A percentile compares a stretch with the other conserved stretches of the same genome.
These are phyloP conservation scores for Thamnidium elegans DNA, from an alignment of 192 early-diverging fungal species.

Conservation along the genomic window DNA sequence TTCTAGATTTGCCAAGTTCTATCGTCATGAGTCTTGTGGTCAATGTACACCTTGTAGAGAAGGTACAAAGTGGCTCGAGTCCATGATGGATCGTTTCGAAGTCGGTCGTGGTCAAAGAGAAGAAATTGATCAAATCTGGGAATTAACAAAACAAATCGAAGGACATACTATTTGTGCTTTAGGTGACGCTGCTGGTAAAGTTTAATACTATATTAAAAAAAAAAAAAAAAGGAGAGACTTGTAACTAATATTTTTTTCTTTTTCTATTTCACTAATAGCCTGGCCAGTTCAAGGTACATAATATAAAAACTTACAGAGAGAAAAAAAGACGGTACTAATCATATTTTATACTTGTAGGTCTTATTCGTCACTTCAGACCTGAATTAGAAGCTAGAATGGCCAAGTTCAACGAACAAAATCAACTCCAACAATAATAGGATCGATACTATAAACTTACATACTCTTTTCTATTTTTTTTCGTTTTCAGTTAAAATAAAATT, in stretches of 20 bases:
- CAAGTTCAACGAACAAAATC: slow-evolving; percentile 30
- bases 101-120: slow-evolving; percentile 71
- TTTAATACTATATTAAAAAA: no score
- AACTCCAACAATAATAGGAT: slow-evolving; percentile 1
- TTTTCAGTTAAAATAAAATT: no score
- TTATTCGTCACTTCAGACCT: slow-evolving; percentile 92
- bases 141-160: slow-evolving; percentile 95
- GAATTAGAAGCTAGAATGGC: slow-evolving; percentile 71
- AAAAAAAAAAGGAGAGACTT: no score
- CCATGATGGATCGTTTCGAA: slow-evolving; percentile 96
- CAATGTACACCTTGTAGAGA: slow-evolving; percentile 99
- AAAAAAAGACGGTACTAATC: background rate
- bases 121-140: slow-evolving; percentile 97
- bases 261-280: slow-evolving; percentile 39
- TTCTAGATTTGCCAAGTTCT: slow-evolving; percentile 88
- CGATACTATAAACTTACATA: no score
- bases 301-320: no score
- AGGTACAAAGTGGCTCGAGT: slow-evolving; percentile 90
- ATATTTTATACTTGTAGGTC: slow-evolving; percentile 53
- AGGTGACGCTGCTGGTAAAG: slow-evolving; percentile 81
- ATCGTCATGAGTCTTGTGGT: slow-evolving; percentile 97
- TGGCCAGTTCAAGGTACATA: slow-evolving; percentile 77
- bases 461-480: no score
- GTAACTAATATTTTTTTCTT: no score
- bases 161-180: slow-evolving; percentile 99